Percentiles rank a stretch among this genome's conserved stretches.
Conservation (phyloP, 176 grass and related monocot genomes). For the Triticum dicoccoides region DNA sequence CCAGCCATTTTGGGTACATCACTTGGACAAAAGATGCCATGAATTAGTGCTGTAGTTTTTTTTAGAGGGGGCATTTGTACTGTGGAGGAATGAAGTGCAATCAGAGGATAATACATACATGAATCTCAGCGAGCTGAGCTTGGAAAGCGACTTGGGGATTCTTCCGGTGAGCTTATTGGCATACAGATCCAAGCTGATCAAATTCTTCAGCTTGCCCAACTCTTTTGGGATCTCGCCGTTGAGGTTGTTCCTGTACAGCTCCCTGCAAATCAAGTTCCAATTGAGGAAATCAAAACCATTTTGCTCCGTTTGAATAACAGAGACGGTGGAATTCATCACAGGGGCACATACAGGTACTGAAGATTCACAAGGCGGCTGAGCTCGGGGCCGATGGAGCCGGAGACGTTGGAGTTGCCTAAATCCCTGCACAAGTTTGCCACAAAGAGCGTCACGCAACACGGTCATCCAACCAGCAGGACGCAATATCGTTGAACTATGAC, state of each 20-base stretch:
- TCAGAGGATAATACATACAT: slow-evolving; percentile 48
- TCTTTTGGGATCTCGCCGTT: slow-evolving; percentile 68
- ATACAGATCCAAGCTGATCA: slow-evolving; percentile 97
- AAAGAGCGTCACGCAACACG: neutral
- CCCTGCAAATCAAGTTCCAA: slow-evolving; percentile 48
- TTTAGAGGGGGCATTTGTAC: neutral
- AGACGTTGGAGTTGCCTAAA: slow-evolving; percentile 95
- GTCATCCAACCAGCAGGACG: neutral
- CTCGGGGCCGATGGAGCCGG: slow-evolving; percentile 80
- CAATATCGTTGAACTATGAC: neutral
- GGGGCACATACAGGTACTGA: slow-evolving; percentile 66
- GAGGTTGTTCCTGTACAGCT: slow-evolving; percentile 86
- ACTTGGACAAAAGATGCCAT: neutral
- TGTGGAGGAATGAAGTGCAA: neutral
- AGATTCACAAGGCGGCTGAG: slow-evolving; percentile 79
- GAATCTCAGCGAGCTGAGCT: slow-evolving; percentile 80
- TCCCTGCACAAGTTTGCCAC: slow-evolving; percentile 51
- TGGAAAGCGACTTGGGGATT: slow-evolving; percentile 85
- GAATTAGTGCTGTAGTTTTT: neutral
- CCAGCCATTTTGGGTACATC: neutral
- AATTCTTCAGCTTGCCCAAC: slow-evolving; percentile 79
- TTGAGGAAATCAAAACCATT: slow-evolving; percentile 5
- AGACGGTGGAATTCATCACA: slow-evolving; percentile 16
- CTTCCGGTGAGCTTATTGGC: slow-evolving; percentile 65
- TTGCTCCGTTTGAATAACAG: neutral